phyloP scores from a whole-genome alignment of 2,329 filamentous ascomycete species.

The Cercospora sp. region DNA sequence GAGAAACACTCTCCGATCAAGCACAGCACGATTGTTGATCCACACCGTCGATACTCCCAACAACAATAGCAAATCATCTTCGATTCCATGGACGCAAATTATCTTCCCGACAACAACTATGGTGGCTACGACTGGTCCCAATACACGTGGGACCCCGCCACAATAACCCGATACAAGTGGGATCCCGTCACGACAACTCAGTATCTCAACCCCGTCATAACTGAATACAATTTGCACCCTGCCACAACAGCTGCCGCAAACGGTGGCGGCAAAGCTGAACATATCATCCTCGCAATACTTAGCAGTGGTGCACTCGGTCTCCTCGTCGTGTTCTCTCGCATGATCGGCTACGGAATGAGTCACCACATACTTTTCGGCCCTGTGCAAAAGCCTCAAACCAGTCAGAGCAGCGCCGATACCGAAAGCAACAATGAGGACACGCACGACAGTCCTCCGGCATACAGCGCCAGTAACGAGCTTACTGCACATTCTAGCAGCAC shows the following conservation, averaged over 20 bases:
- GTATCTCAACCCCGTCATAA: no score
- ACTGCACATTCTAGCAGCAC: background rate
- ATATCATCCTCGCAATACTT: background rate
- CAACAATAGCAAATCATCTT: background rate
- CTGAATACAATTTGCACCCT: background rate
- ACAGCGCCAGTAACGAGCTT: background rate
- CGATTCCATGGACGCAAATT: background rate
- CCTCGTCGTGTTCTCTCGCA: background rate
- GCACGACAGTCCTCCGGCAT: background rate
- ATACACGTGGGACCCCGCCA: background rate
- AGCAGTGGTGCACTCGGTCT: background rate
- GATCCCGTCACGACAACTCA: background rate
- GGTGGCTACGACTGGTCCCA: background rate
- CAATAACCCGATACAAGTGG: background rate
- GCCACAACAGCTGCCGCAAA: background rate
- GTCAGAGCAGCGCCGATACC: background rate
- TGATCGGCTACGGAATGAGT: background rate
- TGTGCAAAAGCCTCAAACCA: background rate
- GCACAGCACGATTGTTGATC: background rate
- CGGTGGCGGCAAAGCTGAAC: background rate
- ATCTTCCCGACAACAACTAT: background rate
- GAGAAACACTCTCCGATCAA: background rate
- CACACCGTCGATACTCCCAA: background rate
- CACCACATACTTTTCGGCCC: background rate
- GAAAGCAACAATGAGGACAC: background rate